Base-by-base conservation (phyloP, 1,284 basidiomycete species). In the Cryptococcus hybrid region DNA sequence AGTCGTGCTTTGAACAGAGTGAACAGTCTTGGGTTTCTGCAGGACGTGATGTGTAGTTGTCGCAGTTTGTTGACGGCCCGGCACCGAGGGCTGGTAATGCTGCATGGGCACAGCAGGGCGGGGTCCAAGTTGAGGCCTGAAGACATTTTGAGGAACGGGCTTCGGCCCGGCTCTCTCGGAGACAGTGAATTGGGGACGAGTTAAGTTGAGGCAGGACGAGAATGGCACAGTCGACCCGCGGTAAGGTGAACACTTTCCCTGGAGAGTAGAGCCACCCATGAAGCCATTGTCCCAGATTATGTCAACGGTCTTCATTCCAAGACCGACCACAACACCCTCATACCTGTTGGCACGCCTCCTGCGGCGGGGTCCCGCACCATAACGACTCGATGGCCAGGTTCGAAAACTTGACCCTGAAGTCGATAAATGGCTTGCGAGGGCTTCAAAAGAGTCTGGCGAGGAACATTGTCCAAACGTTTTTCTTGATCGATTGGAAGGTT, bases 251-350 rank as follows among this genome's bases (percentile, higher is more conserved):
- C 93, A 95, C 88, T 90, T 82, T 64, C 90, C 90, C n/a, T 85
- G 85, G 4, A 99, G 81, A 0, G 89, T 96, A 2, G 85, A 84
- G 8, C 96, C 95, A 38, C 92, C 87, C 83, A 99, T 90, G 80
- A 98, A 99, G 0, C 92, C 84, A 18, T 88, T 86, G 75, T 99
- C 96, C 88, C 96, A 99, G 0, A 96, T 85, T n/a, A 99, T 88
- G 74, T 99, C 96, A 82, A 99, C 88, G 8, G 88, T 86, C 69
- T 88, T 89, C 9, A 86, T 80, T 66, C 86, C 89, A 68, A 99
- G 80, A 4, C 94, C 92, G 54, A 99, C 85, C 13, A 98, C 92
- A 7, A 95, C 90, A 44, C 96, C 96, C 95, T 95, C 55, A 89
- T 88, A 2, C 88, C 87, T 8, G 98, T 82, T 0, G 94, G 93